A percentile compares a stretch with the other conserved stretches of the same genome.
Conservation (phyloP, 75 land plant genomes). For the Adiantum capillusveneris region DNA sequence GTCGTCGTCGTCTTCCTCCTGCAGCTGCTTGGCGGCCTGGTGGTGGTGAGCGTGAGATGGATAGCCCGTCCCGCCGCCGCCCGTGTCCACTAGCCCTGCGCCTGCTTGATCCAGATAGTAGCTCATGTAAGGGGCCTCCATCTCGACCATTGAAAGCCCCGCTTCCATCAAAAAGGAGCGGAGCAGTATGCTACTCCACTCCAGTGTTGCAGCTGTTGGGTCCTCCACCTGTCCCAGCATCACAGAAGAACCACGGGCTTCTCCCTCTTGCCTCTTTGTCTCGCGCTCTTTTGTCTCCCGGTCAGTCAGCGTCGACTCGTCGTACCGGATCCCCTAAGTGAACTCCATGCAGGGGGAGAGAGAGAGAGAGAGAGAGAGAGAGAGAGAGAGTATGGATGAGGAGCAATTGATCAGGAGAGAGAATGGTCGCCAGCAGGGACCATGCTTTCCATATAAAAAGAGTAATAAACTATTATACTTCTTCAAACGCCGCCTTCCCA, state of each 20-base stretch:
- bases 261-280: not conserved
- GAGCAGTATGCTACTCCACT: slow-evolving; percentile 5
- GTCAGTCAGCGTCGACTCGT: not conserved
- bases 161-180: slow-evolving; percentile 6
- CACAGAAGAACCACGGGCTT: slow-evolving; percentile 1
- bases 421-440: too few relatives aligned
- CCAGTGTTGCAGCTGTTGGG: slow-evolving; percentile 6
- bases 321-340: not conserved
- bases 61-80: not conserved
- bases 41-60: not conserved
- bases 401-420: too few relatives aligned
- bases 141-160: slow-evolving; percentile 3
- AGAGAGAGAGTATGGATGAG: too few relatives aligned
- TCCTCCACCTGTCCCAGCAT: slow-evolving; percentile 7
- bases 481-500: too few relatives aligned
- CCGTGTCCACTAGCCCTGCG: not conserved
- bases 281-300: slow-evolving; percentile 1
- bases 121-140: slow-evolving; percentile 7
- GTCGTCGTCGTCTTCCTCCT: slow-evolving; percentile 1
- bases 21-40: not conserved
- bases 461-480: too few relatives aligned
- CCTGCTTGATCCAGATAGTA: not conserved
- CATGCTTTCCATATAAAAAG: too few relatives aligned
- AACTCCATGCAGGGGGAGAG: not conserved
- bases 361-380: too few relatives aligned